Base-by-base conservation (phyloP, 768 basidiomycete genomes). In the Hericium coralloides region DNA sequence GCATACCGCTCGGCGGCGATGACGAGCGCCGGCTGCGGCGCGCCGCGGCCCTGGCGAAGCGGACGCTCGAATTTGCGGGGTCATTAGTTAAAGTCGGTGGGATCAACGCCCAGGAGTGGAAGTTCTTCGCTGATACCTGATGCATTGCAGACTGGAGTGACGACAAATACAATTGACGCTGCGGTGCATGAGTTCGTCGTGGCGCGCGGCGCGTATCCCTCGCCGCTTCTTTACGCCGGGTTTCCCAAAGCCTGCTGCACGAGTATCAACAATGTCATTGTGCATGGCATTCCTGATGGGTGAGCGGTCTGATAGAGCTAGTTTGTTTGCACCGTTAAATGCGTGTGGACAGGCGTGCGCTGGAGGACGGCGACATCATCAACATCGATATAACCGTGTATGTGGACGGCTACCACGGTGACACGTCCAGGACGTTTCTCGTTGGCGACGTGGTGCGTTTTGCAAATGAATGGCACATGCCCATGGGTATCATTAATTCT, bases 241-340 rank as follows among this genome's bases (percentile, higher is more conserved):
- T 92, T 83, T 67, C 88, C 90, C 9, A 81, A 79, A 58, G 85
- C 89, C 18, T 86, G 87, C 64, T 92, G 89, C 66, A 92, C 89
- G 23, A 93, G 92, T 60, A 76, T 95, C 55, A 97, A 97, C 65
- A 95, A 95, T 62, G 73, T 95, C 37, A 77, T 93, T 49, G 80
- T 79, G 10, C 92, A 97, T 66, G 94, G 93, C 0, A 93, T 97
- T 56, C 94, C 94, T 26, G 92, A 95, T 72, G 80, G 89, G 92
- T 69, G 47, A n/a, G 49, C 23, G 52, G 41, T 31, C 22, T 50
- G 31, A 9, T 54, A n/a, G 43, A 45, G 31, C 31, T 31, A 1
- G 31, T 2, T 0, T 31, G 7, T 31, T 31, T 9, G 31, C 31
- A 31, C 31, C 31, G 10, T 31, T 31, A 8, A 9, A 31, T 2